These are phyloP conservation scores for Metroxylon sagu DNA, from an alignment of 176 grass and related monocot genomes.

Conservation along the genomic window DNA sequence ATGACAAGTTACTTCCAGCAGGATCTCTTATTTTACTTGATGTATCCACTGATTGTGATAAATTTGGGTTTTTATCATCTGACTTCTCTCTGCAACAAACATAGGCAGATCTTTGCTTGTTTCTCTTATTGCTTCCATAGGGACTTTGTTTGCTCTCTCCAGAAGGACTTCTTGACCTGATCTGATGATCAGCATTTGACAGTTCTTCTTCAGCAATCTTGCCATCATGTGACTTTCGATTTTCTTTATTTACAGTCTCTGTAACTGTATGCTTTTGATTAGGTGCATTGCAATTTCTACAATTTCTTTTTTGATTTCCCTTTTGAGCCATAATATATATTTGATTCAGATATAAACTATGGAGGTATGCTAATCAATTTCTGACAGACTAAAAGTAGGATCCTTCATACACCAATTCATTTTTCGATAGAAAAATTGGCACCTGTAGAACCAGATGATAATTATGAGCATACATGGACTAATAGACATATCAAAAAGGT, in stretches of 20 bases:
- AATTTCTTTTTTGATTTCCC: constrained; percentile 74
- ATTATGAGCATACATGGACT: no score
- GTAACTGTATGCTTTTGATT: constrained; percentile 35
- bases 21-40: constrained; percentile 22
- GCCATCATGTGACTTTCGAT: constrained; percentile 44
- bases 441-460: no score
- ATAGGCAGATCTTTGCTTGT: constrained; percentile 24
- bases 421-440: no score
- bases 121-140: constrained; percentile 34
- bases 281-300: constrained; percentile 24
- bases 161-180: constrained; percentile 22
- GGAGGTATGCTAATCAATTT: no score
- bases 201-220: constrained; percentile 14
- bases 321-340: constrained; percentile 57
- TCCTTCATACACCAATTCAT: no score
- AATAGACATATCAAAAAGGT: no score
- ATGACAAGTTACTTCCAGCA: constrained; percentile 23
- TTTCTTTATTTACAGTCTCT: constrained; percentile 21
- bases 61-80: constrained; percentile 18
- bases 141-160: constrained; percentile 27
- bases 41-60: constrained; percentile 21
- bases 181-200: constrained; percentile 28
- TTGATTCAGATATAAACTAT: no score
- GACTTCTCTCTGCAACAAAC: constrained; percentile 24
- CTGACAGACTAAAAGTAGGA: no score